Percentiles rank a stretch among this genome's conserved stretches.
Evolutionary conservation across 495 filamentous ascomycete species (phyloP).

Genomic region (Hypoxylon fuscum): DNA sequence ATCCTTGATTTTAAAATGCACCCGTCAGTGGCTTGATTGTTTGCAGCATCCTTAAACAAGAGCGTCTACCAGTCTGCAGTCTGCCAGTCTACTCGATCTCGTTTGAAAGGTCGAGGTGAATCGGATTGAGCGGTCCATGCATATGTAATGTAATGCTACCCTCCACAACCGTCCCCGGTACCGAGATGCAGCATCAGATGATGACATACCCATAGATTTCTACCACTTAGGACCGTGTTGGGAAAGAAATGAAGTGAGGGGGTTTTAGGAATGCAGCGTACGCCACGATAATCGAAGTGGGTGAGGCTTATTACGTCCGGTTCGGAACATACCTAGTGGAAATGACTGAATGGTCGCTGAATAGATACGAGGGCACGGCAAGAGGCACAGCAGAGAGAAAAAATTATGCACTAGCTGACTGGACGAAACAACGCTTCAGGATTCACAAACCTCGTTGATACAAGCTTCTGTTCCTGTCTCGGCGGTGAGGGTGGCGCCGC

Average conservation of each 20-base stretch:
- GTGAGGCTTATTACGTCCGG: conserved; percentile 5
- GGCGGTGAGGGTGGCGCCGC: conserved; percentile 39
- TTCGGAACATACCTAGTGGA: conserved; percentile 9
- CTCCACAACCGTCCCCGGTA: conserved; percentile 22
- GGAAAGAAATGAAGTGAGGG: conserved; percentile 6
- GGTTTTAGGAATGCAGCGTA: conserved; percentile 26
- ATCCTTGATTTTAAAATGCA: too few relatives aligned
- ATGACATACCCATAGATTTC: conserved; percentile 30
- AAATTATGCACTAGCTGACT: too few relatives aligned
- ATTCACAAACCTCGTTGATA: conserved; percentile 10
- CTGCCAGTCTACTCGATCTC: too few relatives aligned
- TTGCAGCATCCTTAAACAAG: too few relatives aligned
- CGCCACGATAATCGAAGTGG: conserved; percentile 18
- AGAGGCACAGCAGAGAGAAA: background rate
- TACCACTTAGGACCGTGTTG: conserved; percentile 3
- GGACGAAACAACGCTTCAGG: background rate
- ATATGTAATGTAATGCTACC: conserved; percentile 16
- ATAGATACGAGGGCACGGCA: background rate
- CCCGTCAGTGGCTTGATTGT: too few relatives aligned
- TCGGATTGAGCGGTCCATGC: conserved; percentile 13
- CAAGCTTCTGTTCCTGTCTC: conserved; percentile 35
- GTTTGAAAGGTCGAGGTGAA: conserved; percentile 7
- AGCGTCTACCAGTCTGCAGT: too few relatives aligned
- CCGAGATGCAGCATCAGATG: conserved; percentile 28
- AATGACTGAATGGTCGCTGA: background rate